Evolutionary conservation across 345 rosid species (phyloP), one percentile per base, ranked within the genome.

Genomic region (Syzygium aromaticum): DNA sequence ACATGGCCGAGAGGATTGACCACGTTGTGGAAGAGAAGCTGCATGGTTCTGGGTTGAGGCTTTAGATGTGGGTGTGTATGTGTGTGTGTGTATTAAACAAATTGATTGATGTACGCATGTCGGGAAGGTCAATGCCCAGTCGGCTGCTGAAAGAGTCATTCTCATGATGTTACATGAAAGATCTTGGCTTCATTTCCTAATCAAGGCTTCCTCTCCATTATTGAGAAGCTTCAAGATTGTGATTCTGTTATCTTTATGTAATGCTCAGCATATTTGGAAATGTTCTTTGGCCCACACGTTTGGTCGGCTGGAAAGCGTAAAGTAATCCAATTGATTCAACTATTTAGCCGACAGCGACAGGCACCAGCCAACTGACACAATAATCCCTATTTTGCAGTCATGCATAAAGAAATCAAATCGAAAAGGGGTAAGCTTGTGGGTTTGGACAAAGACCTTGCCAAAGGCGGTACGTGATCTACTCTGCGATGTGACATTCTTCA

Each of bases 1-100:
- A 90, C 85, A 91, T 91, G 91, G 88, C 87, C 54, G 88, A 87
- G 61, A 89, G 86, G 84, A 86, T 89, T 8, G 88, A 92, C 85
- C 82, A 86, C 51, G 84, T 86, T 43, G 87, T 84, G 86, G 90
- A 89, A 51, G 57, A 88, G 49, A 88, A 88, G 87, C 86, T 89
- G 85, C 38, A 15, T 17, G 88, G 86, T 28, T 88, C 90, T 77
- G 87, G 89, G 73, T 89, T 91, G 61, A 88, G 27, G 86, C 54
- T 85, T 82, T 43, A 87, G 53, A 59, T 38, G 38, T 17, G 5
- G 10, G 15, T 11, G 15, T 8, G 19, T 51, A 6, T 14, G 56
- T 15, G 67, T 5, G 33, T 14, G 64, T 52, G 11, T 30, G n/a
- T n/a, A 27, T 25, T 82, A 82, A 52, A 80, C 8, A 16, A 63